Base-by-base conservation (phyloP, 2,329 filamentous ascomycete species). In the Microdochium bolleyi region DNA sequence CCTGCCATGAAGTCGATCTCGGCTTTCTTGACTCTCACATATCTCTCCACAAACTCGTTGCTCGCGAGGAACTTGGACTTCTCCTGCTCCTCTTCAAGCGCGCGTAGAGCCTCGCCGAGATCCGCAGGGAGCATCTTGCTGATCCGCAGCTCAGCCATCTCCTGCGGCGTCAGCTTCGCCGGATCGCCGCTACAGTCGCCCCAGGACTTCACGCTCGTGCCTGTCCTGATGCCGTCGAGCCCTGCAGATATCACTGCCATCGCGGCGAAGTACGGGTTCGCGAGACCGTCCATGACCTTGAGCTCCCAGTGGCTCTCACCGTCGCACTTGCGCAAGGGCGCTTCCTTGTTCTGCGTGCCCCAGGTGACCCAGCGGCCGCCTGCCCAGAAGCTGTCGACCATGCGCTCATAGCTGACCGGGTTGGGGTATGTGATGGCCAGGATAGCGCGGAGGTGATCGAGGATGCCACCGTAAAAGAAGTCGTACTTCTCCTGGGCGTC, bases 271-370 rank as follows among this genome's bases (percentile, higher is more conserved):
- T 94, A 95, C 52, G 84, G 80, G 62, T 95, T 95, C 2, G 88
- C 87, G 19, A 90, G 69, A 0, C 89, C 89, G 61, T 95, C 89
- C n/a, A 92, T 62, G 52, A 79, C 82, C 62, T 89, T 86, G 22
- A 95, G 60, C 68, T 95, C 89, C 86, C 88, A 95, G 62, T 89
- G 85, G 21, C 81, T 83, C n/a, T n/a, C n/a, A 2, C 67, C 71
- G 2, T 73, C 71, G 49, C 90, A 78, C 64, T 86, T 84, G 13
- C 89, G 79, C 10, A 95, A 72, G 0, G 89, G 85, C 3, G 82
- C 76, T 70, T 92, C 88, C 19, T 87, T 82, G 66, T 94, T 94
- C 68, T 94, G 84, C 3, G 83, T 87, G 13, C 89, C 89, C 89
- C 88, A 95, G 0, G 85, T 73, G 0, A 92, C 79, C 84, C 85